phyloP scores from a whole-genome alignment of 805 yeast species.

The Ascoidea asiatica region DNA sequence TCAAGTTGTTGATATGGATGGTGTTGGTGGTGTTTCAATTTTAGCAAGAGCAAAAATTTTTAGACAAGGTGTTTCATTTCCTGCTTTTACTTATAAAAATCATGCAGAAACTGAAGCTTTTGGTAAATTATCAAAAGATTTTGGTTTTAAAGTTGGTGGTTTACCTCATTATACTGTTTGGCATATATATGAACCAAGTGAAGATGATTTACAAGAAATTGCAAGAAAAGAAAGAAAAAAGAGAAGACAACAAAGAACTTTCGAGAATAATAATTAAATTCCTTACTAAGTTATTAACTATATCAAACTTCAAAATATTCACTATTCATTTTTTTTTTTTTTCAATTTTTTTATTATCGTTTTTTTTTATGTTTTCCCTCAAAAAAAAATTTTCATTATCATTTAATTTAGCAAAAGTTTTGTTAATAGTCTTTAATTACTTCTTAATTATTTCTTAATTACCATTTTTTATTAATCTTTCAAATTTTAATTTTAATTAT shows the following conservation, averaged over 20 bases:
- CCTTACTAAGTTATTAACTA: neutral
- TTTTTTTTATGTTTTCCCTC: too few species aligned
- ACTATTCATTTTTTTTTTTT: too few species aligned
- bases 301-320: too few species aligned
- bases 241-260: constrained; percentile 24
- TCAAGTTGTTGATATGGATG: constrained; percentile 62
- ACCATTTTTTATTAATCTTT: neutral
- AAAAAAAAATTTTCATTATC: too few species aligned
- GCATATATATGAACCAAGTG: constrained; percentile 87
- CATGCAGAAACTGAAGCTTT: constrained; percentile 86
- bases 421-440: too few species aligned
- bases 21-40: constrained; percentile 81
- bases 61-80: constrained; percentile 71
- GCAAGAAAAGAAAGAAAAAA: constrained; percentile 55
- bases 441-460: too few species aligned
- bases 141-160: constrained; percentile 80
- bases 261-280: neutral
- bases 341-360: too few species aligned
- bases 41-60: constrained; percentile 62
- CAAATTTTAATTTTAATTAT: neutral
- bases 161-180: constrained; percentile 81
- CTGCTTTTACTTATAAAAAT: constrained; percentile 71
- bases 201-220: constrained; percentile 62
- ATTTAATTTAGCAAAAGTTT: too few species aligned
- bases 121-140: constrained; percentile 65